phyloP scores from a whole-genome alignment of 2,329 filamentous ascomycete species.

The Orbilia javanica region DNA sequence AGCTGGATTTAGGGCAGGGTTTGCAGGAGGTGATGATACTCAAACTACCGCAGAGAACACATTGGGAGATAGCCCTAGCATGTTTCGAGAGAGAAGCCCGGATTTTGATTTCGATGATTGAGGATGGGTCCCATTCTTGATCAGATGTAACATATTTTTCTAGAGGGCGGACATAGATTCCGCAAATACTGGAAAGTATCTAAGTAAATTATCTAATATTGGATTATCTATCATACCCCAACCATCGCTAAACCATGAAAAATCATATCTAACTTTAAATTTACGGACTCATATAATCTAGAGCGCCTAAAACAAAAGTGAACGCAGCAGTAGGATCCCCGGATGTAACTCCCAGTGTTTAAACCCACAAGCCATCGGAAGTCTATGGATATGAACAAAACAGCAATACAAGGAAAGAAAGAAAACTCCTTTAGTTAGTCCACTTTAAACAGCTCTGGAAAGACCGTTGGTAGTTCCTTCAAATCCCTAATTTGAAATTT shows the following conservation, averaged over 20 bases:
- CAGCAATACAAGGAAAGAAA: neutral
- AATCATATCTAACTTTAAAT: neutral
- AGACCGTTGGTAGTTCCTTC: constrained; percentile 79
- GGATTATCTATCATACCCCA: constrained; percentile 10
- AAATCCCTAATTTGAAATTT: constrained; percentile 81
- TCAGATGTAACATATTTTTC: neutral
- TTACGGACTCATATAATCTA: no score
- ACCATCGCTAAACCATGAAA: neutral
- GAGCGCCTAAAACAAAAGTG: neutral
- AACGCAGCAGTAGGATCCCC: neutral
- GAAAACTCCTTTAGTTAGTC: constrained; percentile 39
- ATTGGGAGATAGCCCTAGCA: constrained; percentile 40
- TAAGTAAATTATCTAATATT: constrained; percentile 4
- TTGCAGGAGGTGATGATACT: constrained; percentile 53
- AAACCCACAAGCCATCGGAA: neutral
- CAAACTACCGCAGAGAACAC: constrained; percentile 45
- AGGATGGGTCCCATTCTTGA: neutral
- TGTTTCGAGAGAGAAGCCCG: constrained; percentile 24
- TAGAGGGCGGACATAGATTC: neutral
- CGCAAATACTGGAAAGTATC: neutral
- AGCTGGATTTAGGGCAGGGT: constrained; percentile 69
- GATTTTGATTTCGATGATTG: constrained; percentile 40
- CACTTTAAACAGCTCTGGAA: constrained; percentile 85
- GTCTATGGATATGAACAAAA: neutral
- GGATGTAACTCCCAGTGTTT: neutral